Conservation (phyloP, 192 early-diverging fungal genomes). For the Spizellomyces sp. region DNA sequence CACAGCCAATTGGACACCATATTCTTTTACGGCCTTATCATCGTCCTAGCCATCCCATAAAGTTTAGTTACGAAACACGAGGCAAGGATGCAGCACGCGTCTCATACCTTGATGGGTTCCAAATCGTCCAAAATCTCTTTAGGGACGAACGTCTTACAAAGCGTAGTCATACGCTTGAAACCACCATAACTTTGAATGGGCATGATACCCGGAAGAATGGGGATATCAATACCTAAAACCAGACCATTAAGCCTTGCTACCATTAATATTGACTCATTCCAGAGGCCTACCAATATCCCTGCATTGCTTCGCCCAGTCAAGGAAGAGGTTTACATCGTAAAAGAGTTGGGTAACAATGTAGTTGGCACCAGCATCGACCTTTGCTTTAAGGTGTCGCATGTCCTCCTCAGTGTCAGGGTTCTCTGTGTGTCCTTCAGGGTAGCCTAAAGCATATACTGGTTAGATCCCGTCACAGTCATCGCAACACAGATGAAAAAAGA, state of each 20-base stretch:
- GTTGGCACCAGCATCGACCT: slow-evolving; percentile 91
- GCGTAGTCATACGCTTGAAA: slow-evolving; percentile 89
- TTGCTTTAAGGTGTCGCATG: slow-evolving; percentile 78
- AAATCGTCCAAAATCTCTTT: slow-evolving; percentile 79
- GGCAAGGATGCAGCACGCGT: background rate
- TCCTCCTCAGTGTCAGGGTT: slow-evolving; percentile 75
- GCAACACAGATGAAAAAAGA: background rate
- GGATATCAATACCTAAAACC: slow-evolving; percentile 36
- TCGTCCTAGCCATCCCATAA: slow-evolving; percentile 62
- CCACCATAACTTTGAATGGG: slow-evolving; percentile 93
- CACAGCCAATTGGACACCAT: slow-evolving; percentile 84
- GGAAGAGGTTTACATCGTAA: slow-evolving; percentile 86
- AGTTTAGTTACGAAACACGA: background rate
- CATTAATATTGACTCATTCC: background rate
- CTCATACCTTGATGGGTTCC: slow-evolving; percentile 81
- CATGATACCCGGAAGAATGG: slow-evolving; percentile 95
- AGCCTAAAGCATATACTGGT: slow-evolving; percentile 22
- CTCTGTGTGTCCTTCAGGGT: slow-evolving; percentile 93
- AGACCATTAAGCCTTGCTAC: slow-evolving; percentile 1
- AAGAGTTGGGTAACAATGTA: slow-evolving; percentile 95
- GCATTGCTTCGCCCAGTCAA: slow-evolving; percentile 77
- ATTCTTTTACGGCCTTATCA: slow-evolving; percentile 94
- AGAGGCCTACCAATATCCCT: slow-evolving; percentile 60
- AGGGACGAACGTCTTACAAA: slow-evolving; percentile 88
- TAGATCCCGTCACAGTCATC: background rate